Evolutionary conservation across 2,329 filamentous ascomycete genomes (phyloP).

Genomic region (Phialophora chinensis): DNA sequence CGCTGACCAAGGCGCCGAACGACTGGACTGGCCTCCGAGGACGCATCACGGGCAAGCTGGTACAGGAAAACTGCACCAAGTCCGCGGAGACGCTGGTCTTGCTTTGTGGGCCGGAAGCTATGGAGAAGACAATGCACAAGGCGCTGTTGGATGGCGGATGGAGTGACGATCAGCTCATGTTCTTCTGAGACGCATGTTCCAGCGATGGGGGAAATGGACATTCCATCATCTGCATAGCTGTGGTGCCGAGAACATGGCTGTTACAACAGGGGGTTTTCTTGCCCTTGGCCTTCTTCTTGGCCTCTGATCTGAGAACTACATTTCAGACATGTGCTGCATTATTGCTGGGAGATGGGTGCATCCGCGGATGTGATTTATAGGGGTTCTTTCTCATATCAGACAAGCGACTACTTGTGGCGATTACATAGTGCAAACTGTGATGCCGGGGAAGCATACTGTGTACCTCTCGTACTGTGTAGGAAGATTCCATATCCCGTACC

Average conservation of each 20-base stretch:
- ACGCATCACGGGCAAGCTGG: conserved; percentile 67
- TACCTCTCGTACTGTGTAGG: neutral
- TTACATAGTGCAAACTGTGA: neutral
- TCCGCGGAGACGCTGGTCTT: conserved; percentile 68
- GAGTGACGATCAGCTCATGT: conserved; percentile 73
- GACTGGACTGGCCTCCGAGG: conserved; percentile 73
- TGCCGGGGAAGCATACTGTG: neutral
- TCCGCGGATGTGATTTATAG: neutral
- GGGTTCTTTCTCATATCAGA: neutral
- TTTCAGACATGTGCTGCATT: neutral
- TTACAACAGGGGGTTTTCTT: neutral
- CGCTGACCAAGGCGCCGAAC: conserved; percentile 67
- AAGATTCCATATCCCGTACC: neutral
- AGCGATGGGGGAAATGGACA: neutral
- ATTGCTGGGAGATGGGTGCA: neutral
- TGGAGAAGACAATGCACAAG: conserved; percentile 71
- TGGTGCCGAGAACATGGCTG: neutral
- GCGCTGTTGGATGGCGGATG: conserved; percentile 70
- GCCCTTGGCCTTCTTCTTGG: neutral
- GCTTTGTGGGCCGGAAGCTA: conserved; percentile 76
- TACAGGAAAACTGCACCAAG: conserved; percentile 62
- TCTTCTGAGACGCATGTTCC: conserved; percentile 62
- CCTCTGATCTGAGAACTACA: neutral
- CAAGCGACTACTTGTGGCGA: neutral
- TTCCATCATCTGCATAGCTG: neutral